Conservation (phyloP, 2,329 filamentous ascomycete genomes). For the Fusarium nematophilum region DNA sequence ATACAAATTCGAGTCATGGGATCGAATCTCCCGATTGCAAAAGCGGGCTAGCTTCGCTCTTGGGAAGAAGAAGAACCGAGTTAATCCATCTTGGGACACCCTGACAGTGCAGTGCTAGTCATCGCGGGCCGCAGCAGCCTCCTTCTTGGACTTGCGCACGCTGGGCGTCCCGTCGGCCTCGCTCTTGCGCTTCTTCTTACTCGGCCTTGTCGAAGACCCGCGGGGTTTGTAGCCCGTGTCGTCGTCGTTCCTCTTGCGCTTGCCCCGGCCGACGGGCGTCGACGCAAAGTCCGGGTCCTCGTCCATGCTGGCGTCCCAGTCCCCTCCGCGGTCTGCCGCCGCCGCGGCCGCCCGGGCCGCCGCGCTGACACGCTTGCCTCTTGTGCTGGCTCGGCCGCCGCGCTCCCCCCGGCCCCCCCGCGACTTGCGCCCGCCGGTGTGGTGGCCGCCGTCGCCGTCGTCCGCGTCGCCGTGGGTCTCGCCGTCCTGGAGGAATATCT, state of each 20-base stretch:
- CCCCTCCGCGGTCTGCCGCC: slow-evolving; percentile 38
- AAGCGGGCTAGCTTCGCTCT: slow-evolving; percentile 13
- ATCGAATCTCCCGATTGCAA: background rate
- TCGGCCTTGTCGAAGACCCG: slow-evolving; percentile 63
- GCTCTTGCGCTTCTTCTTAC: slow-evolving; percentile 71
- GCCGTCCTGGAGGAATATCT: slow-evolving; percentile 85
- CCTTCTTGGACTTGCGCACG: slow-evolving; percentile 51
- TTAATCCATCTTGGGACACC: background rate
- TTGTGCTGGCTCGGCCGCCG: slow-evolving; percentile 54
- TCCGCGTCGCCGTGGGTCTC: slow-evolving; percentile 54
- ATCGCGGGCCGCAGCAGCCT: slow-evolving; percentile 37
- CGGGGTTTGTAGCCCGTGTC: slow-evolving; percentile 70
- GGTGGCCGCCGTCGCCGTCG: slow-evolving; percentile 46
- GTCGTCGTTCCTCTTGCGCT: slow-evolving; percentile 70
- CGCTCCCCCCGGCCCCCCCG: slow-evolving; percentile 49
- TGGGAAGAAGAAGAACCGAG: background rate
- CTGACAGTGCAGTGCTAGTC: slow-evolving; percentile 44
- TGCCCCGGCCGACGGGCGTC: slow-evolving; percentile 51
- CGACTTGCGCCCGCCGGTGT: slow-evolving; percentile 50
- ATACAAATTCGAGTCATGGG: too few relatives aligned
- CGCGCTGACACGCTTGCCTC: slow-evolving; percentile 50
- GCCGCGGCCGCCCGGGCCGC: slow-evolving; percentile 37
- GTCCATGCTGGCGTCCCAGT: slow-evolving; percentile 54
- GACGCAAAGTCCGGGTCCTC: slow-evolving; percentile 50
- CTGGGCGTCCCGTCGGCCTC: slow-evolving; percentile 54